Conservation (phyloP, 2,329 filamentous ascomycete species). For the Penicillium janthinellum region DNA sequence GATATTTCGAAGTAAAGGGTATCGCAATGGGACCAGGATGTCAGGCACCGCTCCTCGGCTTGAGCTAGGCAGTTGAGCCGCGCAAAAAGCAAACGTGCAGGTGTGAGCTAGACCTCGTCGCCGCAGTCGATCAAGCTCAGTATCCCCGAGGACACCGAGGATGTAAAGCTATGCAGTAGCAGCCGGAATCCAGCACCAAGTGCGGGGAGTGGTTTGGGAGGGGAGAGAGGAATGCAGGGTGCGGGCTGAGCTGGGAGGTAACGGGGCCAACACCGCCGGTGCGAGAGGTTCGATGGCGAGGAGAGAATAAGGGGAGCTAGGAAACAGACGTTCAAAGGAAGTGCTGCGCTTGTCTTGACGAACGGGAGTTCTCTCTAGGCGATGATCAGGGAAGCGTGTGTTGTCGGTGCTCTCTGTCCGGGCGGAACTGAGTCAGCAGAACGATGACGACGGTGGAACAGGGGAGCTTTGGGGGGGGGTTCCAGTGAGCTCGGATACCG, state of each 20-base stretch:
- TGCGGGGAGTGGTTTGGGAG: conserved; percentile 26
- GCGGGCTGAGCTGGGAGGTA: conserved; percentile 5
- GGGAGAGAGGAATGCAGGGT: not conserved
- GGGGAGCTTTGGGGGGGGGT: conserved; percentile 5
- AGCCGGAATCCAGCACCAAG: conserved; percentile 15
- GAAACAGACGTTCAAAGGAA: not conserved
- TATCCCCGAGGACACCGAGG: not conserved
- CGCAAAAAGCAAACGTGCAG: not conserved
- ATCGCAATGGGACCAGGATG: not conserved
- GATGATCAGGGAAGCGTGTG: conserved; percentile 9
- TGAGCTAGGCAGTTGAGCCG: not conserved
- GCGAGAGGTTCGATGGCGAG: not conserved
- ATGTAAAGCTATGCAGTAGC: conserved; percentile 1
- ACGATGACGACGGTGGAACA: conserved; percentile 21
- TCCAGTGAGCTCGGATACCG: not conserved
- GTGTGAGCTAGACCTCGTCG: not conserved
- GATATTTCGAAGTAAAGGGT: conserved; percentile 2
- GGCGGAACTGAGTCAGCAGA: conserved; percentile 26
- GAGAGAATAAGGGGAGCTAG: not conserved
- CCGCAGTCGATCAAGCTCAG: too few species aligned
- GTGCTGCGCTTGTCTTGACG: conserved; percentile 1
- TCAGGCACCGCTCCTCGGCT: not conserved
- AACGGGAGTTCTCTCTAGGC: not conserved
- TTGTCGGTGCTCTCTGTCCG: conserved; percentile 13
- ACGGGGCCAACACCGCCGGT: not conserved